Percentiles rank a stretch among this genome's conserved stretches.
These are phyloP conservation scores for Priceomyces melissophilus DNA, from an alignment of 805 yeast genomes.

Conservation along the genomic window DNA sequence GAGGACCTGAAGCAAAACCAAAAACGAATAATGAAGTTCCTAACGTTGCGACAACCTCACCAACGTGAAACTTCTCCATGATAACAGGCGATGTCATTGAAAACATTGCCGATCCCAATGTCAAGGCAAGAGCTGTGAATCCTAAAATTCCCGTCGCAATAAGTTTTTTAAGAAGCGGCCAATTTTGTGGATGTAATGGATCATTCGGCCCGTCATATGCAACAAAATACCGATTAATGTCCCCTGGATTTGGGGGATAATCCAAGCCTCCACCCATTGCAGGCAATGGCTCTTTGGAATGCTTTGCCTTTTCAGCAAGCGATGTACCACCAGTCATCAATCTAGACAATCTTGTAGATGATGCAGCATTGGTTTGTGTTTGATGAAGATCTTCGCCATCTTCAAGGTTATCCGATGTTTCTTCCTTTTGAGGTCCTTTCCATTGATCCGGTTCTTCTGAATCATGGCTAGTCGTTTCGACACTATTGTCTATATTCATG, in stretches of 20 bases:
- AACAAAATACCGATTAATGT: slow-evolving; percentile 7
- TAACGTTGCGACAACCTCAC: slow-evolving; percentile 61
- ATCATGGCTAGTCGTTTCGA: too few relatives aligned
- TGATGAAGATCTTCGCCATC: too few relatives aligned
- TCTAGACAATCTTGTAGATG: too few relatives aligned
- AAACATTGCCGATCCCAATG: slow-evolving; percentile 67
- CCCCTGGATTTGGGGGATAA: background rate
- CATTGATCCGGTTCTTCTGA: too few relatives aligned
- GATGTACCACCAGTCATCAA: too few relatives aligned
- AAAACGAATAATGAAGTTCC: slow-evolving; percentile 79
- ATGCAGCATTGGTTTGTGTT: too few relatives aligned
- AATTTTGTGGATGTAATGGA: slow-evolving; percentile 28
- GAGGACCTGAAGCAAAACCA: slow-evolving; percentile 92
- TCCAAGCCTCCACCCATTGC: too few relatives aligned
- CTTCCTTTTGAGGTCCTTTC: too few relatives aligned
- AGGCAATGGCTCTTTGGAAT: too few relatives aligned
- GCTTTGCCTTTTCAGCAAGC: too few relatives aligned
- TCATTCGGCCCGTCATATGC: slow-evolving; percentile 15
- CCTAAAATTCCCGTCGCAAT: slow-evolving; percentile 33
- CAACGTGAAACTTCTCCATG: slow-evolving; percentile 50
- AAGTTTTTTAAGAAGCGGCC: slow-evolving; percentile 30
- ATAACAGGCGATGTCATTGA: slow-evolving; percentile 54
- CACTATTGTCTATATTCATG: too few relatives aligned
- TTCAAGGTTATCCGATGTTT: too few relatives aligned
- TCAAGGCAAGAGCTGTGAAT: slow-evolving; percentile 27